These are phyloP conservation scores for Bimuria novae-zelandiae DNA, from an alignment of 2,329 filamentous ascomycete species.

Conservation along the genomic window DNA sequence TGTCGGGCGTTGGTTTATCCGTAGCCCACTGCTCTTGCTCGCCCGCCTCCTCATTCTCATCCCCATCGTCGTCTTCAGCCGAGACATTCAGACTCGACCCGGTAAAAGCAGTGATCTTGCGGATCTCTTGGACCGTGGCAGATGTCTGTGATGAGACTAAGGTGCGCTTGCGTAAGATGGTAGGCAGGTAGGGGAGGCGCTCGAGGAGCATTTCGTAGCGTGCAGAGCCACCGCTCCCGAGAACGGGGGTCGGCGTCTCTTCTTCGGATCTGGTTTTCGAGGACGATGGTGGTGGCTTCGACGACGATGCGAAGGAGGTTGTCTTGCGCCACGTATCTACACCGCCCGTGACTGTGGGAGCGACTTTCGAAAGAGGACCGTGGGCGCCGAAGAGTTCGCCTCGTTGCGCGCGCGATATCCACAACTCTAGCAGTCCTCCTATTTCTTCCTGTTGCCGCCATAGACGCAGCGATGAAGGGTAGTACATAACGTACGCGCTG, in stretches of 20 bases:
- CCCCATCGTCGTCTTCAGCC: conserved; percentile 37
- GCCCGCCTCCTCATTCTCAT: conserved; percentile 25
- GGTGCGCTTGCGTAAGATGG: conserved; percentile 55
- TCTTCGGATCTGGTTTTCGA: conserved; percentile 14
- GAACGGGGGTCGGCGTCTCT: conserved; percentile 45
- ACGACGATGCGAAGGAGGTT: conserved; percentile 18
- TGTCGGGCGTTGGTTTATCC: conserved; percentile 42
- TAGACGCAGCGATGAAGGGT: conserved; percentile 79
- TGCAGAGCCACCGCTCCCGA: conserved; percentile 65
- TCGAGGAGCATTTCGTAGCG: conserved; percentile 80
- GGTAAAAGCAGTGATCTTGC: conserved; percentile 70
- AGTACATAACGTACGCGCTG: conserved; percentile 88
- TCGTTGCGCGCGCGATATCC: conserved; percentile 63
- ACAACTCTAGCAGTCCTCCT: conserved; percentile 71
- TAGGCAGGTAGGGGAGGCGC: conserved; percentile 81
- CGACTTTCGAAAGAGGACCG: conserved; percentile 27
- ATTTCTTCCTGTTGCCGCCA: conserved; percentile 86
- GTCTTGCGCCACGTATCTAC: conserved; percentile 46
- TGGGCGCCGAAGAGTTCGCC: conserved; percentile 35
- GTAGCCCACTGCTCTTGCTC: conserved; percentile 50
- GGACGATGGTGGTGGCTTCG: conserved; percentile 10
- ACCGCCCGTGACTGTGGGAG: conserved; percentile 39
- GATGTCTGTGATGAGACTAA: neutral
- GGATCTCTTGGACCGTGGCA: conserved; percentile 60
- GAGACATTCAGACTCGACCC: conserved; percentile 23